Conservation (phyloP, 2,329 filamentous ascomycete genomes). For the Trichoderma guizhouense region DNA sequence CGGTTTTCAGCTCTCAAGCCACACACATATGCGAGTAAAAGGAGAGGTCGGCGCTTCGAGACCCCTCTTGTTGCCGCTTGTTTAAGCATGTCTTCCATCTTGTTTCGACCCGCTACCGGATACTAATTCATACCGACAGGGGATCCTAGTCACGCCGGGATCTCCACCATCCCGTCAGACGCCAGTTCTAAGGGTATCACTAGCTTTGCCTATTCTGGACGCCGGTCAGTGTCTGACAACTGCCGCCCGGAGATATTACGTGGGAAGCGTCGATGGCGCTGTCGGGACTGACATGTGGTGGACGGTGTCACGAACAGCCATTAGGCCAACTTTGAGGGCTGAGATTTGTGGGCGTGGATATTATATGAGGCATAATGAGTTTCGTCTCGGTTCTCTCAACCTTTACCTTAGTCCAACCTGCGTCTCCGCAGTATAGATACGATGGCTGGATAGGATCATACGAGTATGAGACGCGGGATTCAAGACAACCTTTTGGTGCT, state of each 20-base stretch:
- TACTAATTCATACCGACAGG: neutral
- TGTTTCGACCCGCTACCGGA: neutral
- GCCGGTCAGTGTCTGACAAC: neutral
- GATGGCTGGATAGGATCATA: neutral
- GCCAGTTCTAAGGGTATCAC: neutral
- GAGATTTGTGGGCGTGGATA: neutral
- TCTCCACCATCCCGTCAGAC: slow-evolving; percentile 8
- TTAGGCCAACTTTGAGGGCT: neutral
- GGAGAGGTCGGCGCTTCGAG: neutral
- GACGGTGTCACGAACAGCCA: neutral
- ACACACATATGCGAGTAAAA: neutral
- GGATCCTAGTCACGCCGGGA: neutral
- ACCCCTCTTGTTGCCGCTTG: neutral
- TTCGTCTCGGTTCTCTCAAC: neutral
- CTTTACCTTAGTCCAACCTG: too few relatives aligned
- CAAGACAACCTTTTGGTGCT: neutral
- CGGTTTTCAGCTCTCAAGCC: neutral
- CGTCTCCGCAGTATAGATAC: neutral
- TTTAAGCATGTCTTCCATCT: neutral
- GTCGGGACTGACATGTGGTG: neutral
- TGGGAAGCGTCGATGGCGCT: neutral
- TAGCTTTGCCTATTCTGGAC: slow-evolving; percentile 1
- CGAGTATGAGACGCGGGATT: neutral
- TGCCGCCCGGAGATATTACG: slow-evolving; percentile 7
- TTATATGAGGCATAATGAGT: neutral